A percentile compares a stretch with the other conserved stretches of the same genome.
phyloP scores from a whole-genome alignment of 202 grass and related monocot species.

The Digitaria exilis region DNA sequence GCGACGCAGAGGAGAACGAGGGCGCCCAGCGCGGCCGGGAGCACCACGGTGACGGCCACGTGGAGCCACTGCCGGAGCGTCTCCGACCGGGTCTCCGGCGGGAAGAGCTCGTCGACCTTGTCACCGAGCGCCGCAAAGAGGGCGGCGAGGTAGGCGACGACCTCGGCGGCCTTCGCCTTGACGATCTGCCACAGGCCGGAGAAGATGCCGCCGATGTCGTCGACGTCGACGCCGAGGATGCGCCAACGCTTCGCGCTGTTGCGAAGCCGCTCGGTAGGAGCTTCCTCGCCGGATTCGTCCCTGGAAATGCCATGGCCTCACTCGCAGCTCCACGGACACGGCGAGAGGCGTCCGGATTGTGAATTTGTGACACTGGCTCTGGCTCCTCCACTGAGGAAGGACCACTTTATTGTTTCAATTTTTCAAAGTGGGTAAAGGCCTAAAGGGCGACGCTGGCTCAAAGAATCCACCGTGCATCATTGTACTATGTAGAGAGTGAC shows the following conservation, averaged over 20 bases:
- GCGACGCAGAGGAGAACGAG: slow-evolving; percentile 28
- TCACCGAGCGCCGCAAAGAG: slow-evolving; percentile 8
- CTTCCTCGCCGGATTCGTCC: slow-evolving; percentile 6
- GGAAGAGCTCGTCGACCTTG: slow-evolving; percentile 44
- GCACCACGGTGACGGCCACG: slow-evolving; percentile 15
- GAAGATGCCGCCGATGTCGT: slow-evolving; percentile 4
- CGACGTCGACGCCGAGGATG: neutral
- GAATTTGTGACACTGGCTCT: neutral
- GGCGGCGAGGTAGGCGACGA: slow-evolving; percentile 18
- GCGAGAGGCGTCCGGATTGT: neutral
- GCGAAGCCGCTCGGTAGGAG: neutral
- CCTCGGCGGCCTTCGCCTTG: slow-evolving; percentile 12
- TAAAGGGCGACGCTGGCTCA: no score
- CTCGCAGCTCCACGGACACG: neutral
- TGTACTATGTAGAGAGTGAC: neutral
- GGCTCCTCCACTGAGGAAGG: no score
- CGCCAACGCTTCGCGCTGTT: neutral
- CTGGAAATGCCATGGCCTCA: neutral
- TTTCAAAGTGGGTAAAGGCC: no score
- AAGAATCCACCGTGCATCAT: neutral
- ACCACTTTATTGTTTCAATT: no score
- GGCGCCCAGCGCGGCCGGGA: slow-evolving; percentile 25
- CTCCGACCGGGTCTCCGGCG: slow-evolving; percentile 40
- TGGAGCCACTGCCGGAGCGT: no score
- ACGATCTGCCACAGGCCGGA: slow-evolving; percentile 13